Evolutionary conservation across 805 yeast species (phyloP).

Genomic region (Metschnikowia picachoensis): DNA sequence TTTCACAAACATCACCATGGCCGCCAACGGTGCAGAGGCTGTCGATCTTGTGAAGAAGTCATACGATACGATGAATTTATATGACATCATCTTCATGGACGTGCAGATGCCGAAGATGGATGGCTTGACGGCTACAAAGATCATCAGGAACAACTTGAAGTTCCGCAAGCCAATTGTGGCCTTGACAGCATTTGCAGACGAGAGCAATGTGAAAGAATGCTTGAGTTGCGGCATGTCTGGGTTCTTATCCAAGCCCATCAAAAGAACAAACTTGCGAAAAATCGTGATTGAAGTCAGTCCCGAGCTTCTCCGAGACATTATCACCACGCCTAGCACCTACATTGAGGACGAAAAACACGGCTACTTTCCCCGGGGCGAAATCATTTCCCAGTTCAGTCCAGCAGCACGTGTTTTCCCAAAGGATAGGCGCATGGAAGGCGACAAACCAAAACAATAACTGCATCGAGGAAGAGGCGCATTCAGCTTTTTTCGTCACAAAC

Average conservation of each 20-base stretch:
- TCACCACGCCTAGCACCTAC: constrained; percentile 28
- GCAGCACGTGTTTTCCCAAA: neutral
- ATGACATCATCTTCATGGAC: constrained; percentile 88
- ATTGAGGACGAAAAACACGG: constrained; percentile 9
- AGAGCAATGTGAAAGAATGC: constrained; percentile 82
- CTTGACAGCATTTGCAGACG: constrained; percentile 92
- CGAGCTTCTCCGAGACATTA: constrained; percentile 27
- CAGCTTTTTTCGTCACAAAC: too few relatives aligned
- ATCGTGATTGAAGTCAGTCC: constrained; percentile 49
- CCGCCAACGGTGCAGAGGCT: constrained; percentile 91
- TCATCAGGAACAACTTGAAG: constrained; percentile 59
- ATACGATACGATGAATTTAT: constrained; percentile 37
- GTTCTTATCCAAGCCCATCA: constrained; percentile 83
- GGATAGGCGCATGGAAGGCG: neutral
- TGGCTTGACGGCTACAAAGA: constrained; percentile 78
- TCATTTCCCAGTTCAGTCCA: neutral
- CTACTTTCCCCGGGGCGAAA: neutral
- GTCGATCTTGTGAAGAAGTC: constrained; percentile 58
- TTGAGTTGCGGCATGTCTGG: constrained; percentile 90
- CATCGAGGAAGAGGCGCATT: too few relatives aligned
- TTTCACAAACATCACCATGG: constrained; percentile 63
- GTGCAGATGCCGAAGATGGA: constrained; percentile 96
- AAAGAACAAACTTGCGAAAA: constrained; percentile 62
- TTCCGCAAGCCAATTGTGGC: constrained; percentile 82
- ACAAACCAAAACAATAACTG: neutral